Percentiles rank a stretch among this genome's conserved stretches.
Evolutionary conservation across 176 grass and related monocot genomes (phyloP).

Genomic region (Oryza australiensis): DNA sequence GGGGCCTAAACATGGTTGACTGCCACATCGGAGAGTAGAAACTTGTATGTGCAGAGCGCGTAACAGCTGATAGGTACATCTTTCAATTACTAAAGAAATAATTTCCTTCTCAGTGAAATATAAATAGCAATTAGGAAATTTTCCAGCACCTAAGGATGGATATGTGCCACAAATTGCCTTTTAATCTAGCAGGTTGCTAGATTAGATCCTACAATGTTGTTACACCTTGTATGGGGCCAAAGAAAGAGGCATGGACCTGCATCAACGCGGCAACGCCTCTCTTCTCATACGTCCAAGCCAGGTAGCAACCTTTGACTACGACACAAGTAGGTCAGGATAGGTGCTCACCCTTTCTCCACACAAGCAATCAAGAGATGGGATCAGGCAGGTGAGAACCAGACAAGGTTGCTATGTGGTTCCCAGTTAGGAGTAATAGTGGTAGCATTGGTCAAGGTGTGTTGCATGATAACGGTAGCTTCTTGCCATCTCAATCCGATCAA

Average conservation of each 20-base stretch:
- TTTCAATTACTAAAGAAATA: not conserved
- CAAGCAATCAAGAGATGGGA: not conserved
- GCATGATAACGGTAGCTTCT: not conserved
- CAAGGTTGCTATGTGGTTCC: not conserved
- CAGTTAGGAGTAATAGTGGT: not conserved
- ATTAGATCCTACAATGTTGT: too few relatives aligned
- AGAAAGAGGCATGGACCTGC: too few relatives aligned
- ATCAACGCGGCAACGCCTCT: not conserved
- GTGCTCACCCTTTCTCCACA: not conserved
- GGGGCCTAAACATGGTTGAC: not conserved
- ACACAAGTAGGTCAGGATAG: not conserved
- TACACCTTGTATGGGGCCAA: not conserved
- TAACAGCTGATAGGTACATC: not conserved
- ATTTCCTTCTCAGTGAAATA: too few relatives aligned
- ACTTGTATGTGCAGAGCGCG: not conserved
- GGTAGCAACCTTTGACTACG: not conserved
- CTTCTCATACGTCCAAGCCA: slow-evolving; percentile 1
- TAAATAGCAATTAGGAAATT: not conserved
- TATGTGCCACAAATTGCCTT: too few relatives aligned
- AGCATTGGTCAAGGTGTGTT: not conserved
- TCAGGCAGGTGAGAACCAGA: not conserved
- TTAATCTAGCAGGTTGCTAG: too few relatives aligned
- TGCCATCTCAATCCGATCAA: not conserved
- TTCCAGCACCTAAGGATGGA: too few relatives aligned
- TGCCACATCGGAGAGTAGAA: not conserved